Evolutionary conservation across 805 yeast species (phyloP).

Genomic region (Starmera dryadoides): DNA sequence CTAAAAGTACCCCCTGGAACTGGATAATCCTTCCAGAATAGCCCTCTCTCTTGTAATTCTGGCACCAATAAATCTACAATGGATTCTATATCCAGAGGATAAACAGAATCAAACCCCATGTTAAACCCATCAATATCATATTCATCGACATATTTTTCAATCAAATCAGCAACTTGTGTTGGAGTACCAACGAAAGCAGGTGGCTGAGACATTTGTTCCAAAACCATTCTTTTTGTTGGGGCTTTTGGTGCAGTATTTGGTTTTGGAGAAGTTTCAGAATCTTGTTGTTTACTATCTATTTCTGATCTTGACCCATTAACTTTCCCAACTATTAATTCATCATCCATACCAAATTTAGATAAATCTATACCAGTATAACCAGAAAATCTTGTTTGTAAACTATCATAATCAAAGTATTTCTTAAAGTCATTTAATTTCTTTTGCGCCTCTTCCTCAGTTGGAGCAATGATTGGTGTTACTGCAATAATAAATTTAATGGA

Average conservation of each 20-base stretch:
- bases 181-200: slow-evolving; percentile 25
- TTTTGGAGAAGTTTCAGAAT: too few species aligned
- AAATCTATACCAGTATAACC: slow-evolving; percentile 36
- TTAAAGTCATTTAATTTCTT: slow-evolving; percentile 22
- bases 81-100: slow-evolving; percentile 32
- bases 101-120: slow-evolving; percentile 29
- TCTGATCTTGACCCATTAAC: neutral
- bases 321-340: slow-evolving; percentile 3
- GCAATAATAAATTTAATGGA: slow-evolving; percentile 28
- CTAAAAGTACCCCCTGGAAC: slow-evolving; percentile 1
- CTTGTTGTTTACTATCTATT: neutral
- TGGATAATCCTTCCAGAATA: slow-evolving; percentile 27
- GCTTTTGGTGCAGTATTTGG: neutral
- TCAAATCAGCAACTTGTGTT: slow-evolving; percentile 29
- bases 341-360: slow-evolving; percentile 25
- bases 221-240: neutral
- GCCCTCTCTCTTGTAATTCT: slow-evolving; percentile 26
- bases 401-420: slow-evolving; percentile 26
- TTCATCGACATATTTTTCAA: slow-evolving; percentile 32
- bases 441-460: slow-evolving; percentile 31
- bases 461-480: slow-evolving; percentile 26
- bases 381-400: slow-evolving; percentile 31
- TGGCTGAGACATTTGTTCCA: neutral
- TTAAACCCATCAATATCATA: slow-evolving; percentile 37
- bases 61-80: slow-evolving; percentile 30